Conservation (phyloP, 2,329 filamentous ascomycete species). For the Lachnellula hyalina region DNA sequence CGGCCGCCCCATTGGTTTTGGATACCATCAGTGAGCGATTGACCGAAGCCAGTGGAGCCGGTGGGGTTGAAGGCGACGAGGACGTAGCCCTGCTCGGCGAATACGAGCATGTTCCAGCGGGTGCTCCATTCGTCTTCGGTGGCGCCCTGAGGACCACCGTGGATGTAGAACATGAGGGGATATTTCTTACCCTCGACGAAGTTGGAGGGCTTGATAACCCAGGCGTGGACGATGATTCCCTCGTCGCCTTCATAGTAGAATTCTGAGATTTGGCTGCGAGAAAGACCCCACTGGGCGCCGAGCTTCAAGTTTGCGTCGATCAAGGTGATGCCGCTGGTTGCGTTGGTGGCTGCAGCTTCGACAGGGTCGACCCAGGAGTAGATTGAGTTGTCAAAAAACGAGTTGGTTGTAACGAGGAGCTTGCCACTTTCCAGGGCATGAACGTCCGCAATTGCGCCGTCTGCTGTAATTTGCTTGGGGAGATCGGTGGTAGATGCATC, state of each 20-base stretch:
- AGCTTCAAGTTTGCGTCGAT: slow-evolving; percentile 18
- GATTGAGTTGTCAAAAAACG: slow-evolving; percentile 63
- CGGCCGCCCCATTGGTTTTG: slow-evolving; percentile 42
- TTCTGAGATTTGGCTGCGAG: slow-evolving; percentile 19
- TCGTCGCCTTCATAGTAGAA: slow-evolving; percentile 22
- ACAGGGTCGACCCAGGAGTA: slow-evolving; percentile 46
- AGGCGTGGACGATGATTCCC: slow-evolving; percentile 32
- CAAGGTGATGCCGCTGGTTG: slow-evolving; percentile 16
- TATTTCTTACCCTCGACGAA: slow-evolving; percentile 49
- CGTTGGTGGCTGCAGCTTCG: slow-evolving; percentile 11
- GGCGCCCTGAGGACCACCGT: slow-evolving; percentile 74
- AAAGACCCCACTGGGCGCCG: slow-evolving; percentile 16
- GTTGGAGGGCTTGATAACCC: slow-evolving; percentile 59
- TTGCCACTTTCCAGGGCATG: slow-evolving; percentile 33
- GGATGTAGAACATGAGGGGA: slow-evolving; percentile 39
- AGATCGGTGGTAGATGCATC: slow-evolving; percentile 31
- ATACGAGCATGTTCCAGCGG: slow-evolving; percentile 78
- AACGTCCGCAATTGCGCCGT: slow-evolving; percentile 12
- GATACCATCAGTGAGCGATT: slow-evolving; percentile 57
- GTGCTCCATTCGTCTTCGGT: slow-evolving; percentile 74
- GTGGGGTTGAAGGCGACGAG: slow-evolving; percentile 76
- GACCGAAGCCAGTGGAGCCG: slow-evolving; percentile 74
- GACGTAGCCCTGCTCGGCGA: slow-evolving; percentile 80
- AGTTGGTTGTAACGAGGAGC: slow-evolving; percentile 53
- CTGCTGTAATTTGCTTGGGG: slow-evolving; percentile 10